Percentiles rank a stretch among this genome's conserved stretches.
Evolutionary conservation across 495 filamentous ascomycete genomes (phyloP).

Genomic region (Penicillium cosmopolitanum): DNA sequence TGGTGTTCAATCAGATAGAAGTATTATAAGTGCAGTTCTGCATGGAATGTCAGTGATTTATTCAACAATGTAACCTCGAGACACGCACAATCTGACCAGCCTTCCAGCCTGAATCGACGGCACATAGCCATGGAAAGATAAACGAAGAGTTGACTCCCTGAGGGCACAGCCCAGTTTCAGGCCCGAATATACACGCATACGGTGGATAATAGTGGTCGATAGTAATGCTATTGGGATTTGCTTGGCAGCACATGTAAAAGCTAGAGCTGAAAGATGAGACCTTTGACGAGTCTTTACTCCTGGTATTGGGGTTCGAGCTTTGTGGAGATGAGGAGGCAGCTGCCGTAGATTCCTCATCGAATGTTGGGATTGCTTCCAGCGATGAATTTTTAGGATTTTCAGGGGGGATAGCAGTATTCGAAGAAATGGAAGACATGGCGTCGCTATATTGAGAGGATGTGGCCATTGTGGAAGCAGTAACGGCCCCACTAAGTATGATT

Average conservation of each 20-base stretch:
- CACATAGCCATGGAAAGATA: conserved; percentile 1
- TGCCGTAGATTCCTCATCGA: background rate
- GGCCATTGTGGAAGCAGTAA: background rate
- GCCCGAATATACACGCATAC: background rate
- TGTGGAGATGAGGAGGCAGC: background rate
- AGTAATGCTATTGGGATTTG: conserved; percentile 1
- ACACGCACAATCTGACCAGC: background rate
- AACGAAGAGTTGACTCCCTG: background rate
- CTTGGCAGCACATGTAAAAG: conserved; percentile 1
- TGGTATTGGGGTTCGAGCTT: background rate
- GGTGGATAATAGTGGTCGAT: conserved; percentile 2
- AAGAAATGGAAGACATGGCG: background rate
- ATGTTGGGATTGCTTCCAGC: background rate
- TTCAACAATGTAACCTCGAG: background rate
- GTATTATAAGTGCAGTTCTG: background rate
- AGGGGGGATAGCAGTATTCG: background rate
- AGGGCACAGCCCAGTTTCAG: background rate
- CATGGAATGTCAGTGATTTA: background rate
- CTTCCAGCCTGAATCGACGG: background rate
- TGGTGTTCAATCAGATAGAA: too few species aligned
- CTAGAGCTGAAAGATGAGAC: background rate
- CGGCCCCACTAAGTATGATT: background rate
- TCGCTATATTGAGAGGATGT: background rate
- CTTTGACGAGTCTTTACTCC: background rate
- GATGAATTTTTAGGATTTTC: background rate